Percentiles rank a stretch among this genome's conserved stretches.
Conservation (phyloP, 345 rosid species). For the Pugionium dolabratum region DNA sequence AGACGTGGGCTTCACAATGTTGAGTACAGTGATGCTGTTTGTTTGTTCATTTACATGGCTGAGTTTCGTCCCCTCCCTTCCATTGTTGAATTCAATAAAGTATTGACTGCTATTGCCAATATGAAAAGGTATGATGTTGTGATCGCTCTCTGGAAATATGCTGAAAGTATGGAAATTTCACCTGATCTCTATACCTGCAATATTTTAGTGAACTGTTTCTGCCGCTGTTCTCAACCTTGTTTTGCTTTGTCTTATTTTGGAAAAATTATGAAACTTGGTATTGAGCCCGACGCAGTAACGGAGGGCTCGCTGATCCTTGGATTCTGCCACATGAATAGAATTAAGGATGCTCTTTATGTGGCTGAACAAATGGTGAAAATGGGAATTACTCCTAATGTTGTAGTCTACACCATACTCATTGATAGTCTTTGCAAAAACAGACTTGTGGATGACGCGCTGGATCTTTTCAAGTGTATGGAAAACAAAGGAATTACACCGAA, state of each 20-base stretch:
- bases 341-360: conserved; percentile 3
- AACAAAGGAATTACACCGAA: conserved; percentile 21
- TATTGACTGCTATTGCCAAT: conserved; percentile 32
- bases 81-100: conserved; percentile 36
- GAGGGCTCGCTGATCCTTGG: conserved; percentile 33
- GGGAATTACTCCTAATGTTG: conserved; percentile 26
- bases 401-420: conserved; percentile 22
- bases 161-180: conserved; percentile 5
- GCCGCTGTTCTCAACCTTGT: conserved; percentile 23
- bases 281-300: conserved; percentile 33
- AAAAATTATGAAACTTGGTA: conserved; percentile 36
- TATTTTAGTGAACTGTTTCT: conserved; percentile 35
- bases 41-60: conserved; percentile 30
- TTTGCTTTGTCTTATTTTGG: conserved; percentile 33
- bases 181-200: conserved; percentile 39
- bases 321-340: conserved; percentile 8
- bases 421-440: conserved; percentile 30
- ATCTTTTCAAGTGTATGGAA: conserved; percentile 9
- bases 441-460: background rate
- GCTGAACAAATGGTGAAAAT: conserved; percentile 25
- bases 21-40: conserved; percentile 6
- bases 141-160: conserved; percentile 12
- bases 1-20: conserved; percentile 23
- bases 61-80: conserved; percentile 32
- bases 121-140: conserved; percentile 33